A percentile compares a stretch with the other conserved stretches of the same genome.
Conservation (phyloP, 768 basidiomycete species). For the Xerocomellus dryophilus region DNA sequence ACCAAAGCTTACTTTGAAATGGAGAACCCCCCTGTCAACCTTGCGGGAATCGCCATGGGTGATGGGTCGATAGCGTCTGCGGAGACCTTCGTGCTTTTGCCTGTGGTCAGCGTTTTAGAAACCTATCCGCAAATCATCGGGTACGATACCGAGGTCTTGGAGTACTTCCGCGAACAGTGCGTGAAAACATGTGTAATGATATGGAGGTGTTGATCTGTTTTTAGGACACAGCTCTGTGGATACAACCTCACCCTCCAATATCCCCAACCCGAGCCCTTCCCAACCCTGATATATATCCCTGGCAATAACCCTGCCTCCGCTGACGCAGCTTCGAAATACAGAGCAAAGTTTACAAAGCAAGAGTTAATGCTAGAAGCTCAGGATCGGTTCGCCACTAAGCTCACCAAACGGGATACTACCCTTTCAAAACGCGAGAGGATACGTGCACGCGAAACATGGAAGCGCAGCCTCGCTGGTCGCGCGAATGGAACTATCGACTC, state of each 20-base stretch:
- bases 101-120: conserved; percentile 60
- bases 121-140: conserved; percentile 77
- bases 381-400: conserved; percentile 19
- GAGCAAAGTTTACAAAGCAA: conserved; percentile 14
- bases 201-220: not conserved
- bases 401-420: conserved; percentile 22
- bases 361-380: conserved; percentile 22
- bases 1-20: conserved; percentile 66
- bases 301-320: conserved; percentile 14
- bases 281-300: conserved; percentile 25
- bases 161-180: conserved; percentile 68
- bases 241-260: conserved; percentile 68
- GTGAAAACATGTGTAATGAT: conserved; percentile 22
- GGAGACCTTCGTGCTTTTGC: conserved; percentile 49
- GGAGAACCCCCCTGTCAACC: conserved; percentile 61
- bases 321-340: conserved; percentile 12
- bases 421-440: conserved; percentile 26
- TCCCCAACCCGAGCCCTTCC: conserved; percentile 56
- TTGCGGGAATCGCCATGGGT: conserved; percentile 68
- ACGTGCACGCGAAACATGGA: conserved; percentile 32
- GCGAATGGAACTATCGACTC: conserved; percentile 56
- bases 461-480: conserved; percentile 46
- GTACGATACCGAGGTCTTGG: conserved; percentile 62
- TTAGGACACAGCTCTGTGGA: conserved; percentile 59
- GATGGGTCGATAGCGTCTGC: conserved; percentile 58